Evolutionary conservation across 23 red algal genomes (phyloP), one percentile per base, ranked within the genome.

Genomic region (Agarophyton chilense): DNA sequence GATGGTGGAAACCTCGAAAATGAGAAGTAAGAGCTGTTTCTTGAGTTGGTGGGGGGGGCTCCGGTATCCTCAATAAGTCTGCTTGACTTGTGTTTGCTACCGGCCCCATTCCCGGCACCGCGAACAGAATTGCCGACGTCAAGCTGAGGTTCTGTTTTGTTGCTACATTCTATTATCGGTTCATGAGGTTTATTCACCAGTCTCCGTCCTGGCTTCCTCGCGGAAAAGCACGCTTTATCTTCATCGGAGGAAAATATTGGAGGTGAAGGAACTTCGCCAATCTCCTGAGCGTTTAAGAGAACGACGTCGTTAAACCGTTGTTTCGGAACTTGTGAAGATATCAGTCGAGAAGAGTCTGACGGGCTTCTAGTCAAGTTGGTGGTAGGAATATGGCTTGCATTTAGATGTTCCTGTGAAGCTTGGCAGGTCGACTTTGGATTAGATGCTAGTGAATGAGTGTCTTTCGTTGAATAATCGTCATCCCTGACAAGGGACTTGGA

Each of bases 1-100:
- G 38, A 24, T 29, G 43, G n/a, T 25, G 43, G 68, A 49, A 74
- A 5, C 3, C 68, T 29, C 26, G 68, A 74, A 74, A 74, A 74
- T 24, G 68, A 74, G 43, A 74, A 74, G 41, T 74, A 74, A 2
- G 68, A 74, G 24, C 68, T 74, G 41, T 74, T 74, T 49, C 43
- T 45, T 22, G 68, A 74, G 34, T 74, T 49, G 3, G 38, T 11
- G 4, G 68, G 68, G 0, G 68, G 68, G n/a, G 38, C 24, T 74
- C 68, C 68, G 29, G 68, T 74, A 22, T 74, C 68, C 33, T 46
- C 68, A 11, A 47, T 47, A 25, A 74, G 25, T 14, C 40, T 47
- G 40, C 24, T 26, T 28, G 68, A 25, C 47, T 74, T 39, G 17
- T 4, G 41, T n/a, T 74, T 49, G 19, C 21, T 13, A 13, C 2